A percentile compares a stretch with the other conserved stretches of the same genome.
Conservation (phyloP, 2,329 filamentous ascomycete genomes). For the Coniochaeta sp. region DNA sequence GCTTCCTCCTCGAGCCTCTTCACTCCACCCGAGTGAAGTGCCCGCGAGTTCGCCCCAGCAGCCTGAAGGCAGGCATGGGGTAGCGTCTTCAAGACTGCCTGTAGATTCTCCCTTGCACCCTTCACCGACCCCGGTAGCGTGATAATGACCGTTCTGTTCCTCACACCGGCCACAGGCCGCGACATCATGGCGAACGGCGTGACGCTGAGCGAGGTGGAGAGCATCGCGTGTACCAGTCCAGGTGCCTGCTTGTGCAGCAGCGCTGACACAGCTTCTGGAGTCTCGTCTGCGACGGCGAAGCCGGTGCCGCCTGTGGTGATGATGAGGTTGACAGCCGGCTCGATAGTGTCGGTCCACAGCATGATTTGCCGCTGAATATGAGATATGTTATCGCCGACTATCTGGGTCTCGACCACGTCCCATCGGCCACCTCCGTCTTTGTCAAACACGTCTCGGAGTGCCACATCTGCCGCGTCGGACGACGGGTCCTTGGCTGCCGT, state of each 20-base stretch:
- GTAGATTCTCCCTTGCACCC: conserved; percentile 87
- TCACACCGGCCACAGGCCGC: conserved; percentile 80
- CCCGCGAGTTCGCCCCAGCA: conserved; percentile 72
- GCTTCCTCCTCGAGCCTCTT: conserved; percentile 81
- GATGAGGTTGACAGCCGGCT: conserved; percentile 62
- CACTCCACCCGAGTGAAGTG: conserved; percentile 71
- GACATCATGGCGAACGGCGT: conserved; percentile 98
- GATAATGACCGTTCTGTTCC: conserved; percentile 73
- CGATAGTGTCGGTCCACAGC: conserved; percentile 69
- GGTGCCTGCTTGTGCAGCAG: conserved; percentile 80
- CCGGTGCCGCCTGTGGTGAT: conserved; percentile 90
- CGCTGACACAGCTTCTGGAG: conserved; percentile 80
- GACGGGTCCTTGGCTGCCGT: conserved; percentile 76
- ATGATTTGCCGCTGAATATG: conserved; percentile 70
- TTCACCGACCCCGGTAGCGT: conserved; percentile 94
- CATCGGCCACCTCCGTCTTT: conserved; percentile 63
- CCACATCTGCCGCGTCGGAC: conserved; percentile 64
- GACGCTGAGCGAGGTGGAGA: conserved; percentile 72
- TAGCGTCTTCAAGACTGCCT: conserved; percentile 80
- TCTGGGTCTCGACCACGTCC: conserved; percentile 60
- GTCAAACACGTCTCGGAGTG: conserved; percentile 62
- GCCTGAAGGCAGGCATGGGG: conserved; percentile 93
- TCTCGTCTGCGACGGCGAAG: conserved; percentile 77
- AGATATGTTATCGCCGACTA: conserved; percentile 69
- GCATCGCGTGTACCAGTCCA: conserved; percentile 92